A percentile compares a stretch with the other conserved stretches of the same genome.
Conservation (phyloP, 345 rosid genomes). For the Hypericum androsaemum region DNA sequence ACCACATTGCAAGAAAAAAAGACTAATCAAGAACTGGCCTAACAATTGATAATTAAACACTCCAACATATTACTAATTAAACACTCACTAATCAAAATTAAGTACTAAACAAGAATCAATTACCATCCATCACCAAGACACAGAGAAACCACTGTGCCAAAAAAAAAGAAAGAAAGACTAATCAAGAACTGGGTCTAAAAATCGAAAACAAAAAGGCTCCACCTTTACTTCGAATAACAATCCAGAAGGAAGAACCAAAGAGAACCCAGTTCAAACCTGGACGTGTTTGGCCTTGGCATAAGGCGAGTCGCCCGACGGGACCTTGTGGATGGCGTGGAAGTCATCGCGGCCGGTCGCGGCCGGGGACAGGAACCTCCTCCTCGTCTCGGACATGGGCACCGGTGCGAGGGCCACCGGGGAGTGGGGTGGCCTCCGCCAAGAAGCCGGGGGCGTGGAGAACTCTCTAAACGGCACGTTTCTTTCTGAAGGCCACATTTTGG, state of each 20-base stretch:
- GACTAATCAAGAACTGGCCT: too few species aligned
- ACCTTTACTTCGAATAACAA: neutral
- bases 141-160: too few species aligned
- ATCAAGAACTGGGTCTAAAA: too few species aligned
- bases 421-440: constrained; percentile 25
- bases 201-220: too few species aligned
- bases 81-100: too few species aligned
- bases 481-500: constrained; percentile 27
- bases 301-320: constrained; percentile 73
- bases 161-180: too few species aligned
- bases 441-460: constrained; percentile 53
- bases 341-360: constrained; percentile 17
- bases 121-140: too few species aligned
- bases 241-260: neutral
- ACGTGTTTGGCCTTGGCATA: constrained; percentile 77
- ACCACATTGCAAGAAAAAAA: too few species aligned
- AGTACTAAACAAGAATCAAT: too few species aligned
- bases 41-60: too few species aligned
- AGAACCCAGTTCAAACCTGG: constrained; percentile 32
- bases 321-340: constrained; percentile 62
- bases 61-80: too few species aligned
- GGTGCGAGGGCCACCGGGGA: constrained; percentile 5
- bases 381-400: constrained; percentile 50
- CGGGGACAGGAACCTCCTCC: constrained; percentile 15
- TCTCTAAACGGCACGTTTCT: constrained; percentile 21